Base-by-base conservation (phyloP, 768 basidiomycete species). In the Leccinum ochraceum region DNA sequence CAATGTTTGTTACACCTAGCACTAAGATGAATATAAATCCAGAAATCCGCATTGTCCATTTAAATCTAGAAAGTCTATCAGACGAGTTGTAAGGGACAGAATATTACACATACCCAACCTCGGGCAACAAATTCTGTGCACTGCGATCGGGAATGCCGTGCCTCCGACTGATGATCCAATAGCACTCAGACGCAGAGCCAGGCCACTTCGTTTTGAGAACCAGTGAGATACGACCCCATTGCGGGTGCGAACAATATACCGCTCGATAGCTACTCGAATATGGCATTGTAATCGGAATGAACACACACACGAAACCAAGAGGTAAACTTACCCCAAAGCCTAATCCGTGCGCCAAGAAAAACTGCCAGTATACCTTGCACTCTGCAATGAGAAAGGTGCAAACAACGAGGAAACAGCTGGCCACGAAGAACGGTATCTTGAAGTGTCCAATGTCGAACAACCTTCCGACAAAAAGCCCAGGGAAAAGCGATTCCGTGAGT, bases 401-500 rank as follows among this genome's bases (percentile, higher is more conserved):
- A 0, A 74, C 61, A 4, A 92, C 73, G 7, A 90, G 70, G 17
- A 85, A 49, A 17, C 73, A 75, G 56, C 84, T 86, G 1, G 82
- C 80, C 1, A 74, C 39, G 6, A 81, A 64, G 32, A 82, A 77
- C 8, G 86, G 80, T 4, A 79, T 68, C 37, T 78, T 83, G 71
- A 87, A 83, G 65, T 86, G 83, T 56, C 90, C 91, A 48, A 90
- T 70, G 70, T 93, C 90, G 71, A 92, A 90, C 14, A 92, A 68
- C 8, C 88, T 82, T 1, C 91, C 91, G 8, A 81, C 77, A 52
- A 88, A 32, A 8, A 91, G 74, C 9, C 83, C 86, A 2, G 87
- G 86, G 4, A 88, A 69, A 71, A 86, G 53, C 16, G 11, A 46
- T 1, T 34, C 32, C 5, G 52, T 11, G 28, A 32, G 28, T 3